A percentile compares a stretch with the other conserved stretches of the same genome.
These are phyloP conservation scores for Fusarium euwallaceae DNA, from an alignment of 2,329 filamentous ascomycete species.

Conservation along the genomic window DNA sequence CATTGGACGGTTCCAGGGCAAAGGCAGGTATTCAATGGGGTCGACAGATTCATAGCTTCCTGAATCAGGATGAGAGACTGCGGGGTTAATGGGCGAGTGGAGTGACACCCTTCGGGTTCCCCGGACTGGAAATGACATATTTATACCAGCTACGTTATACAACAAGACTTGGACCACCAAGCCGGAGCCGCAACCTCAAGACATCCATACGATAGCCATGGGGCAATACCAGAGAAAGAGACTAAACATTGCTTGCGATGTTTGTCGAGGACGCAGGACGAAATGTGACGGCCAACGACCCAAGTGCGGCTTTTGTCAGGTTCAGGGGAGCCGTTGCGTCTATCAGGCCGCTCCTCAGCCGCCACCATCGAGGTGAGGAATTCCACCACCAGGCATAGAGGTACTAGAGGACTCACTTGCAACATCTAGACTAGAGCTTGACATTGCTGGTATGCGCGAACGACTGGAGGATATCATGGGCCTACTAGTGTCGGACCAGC, in stretches of 20 bases:
- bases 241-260: background rate
- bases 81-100: background rate
- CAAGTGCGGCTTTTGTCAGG: background rate
- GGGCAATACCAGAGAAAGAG: background rate
- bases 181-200: background rate
- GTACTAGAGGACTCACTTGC: background rate
- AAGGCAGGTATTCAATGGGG: background rate
- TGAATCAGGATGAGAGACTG: background rate
- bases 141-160: background rate
- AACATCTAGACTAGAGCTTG: background rate
- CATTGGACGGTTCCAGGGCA: background rate
- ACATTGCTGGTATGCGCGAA: constrained; percentile 6
- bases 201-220: background rate
- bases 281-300: background rate
- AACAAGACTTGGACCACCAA: background rate
- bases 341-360: background rate
- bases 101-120: background rate
- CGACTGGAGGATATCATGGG: constrained; percentile 9
- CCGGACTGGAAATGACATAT: background rate
- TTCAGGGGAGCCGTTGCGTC: background rate
- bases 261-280: background rate
- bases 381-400: constrained; percentile 44
- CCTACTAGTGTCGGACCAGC: background rate
- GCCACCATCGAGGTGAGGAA: background rate
- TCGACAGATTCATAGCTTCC: background rate